Percentiles rank a stretch among this genome's conserved stretches.
Evolutionary conservation across 257 asterid species (phyloP).

Genomic region (Linaria vulgaris): DNA sequence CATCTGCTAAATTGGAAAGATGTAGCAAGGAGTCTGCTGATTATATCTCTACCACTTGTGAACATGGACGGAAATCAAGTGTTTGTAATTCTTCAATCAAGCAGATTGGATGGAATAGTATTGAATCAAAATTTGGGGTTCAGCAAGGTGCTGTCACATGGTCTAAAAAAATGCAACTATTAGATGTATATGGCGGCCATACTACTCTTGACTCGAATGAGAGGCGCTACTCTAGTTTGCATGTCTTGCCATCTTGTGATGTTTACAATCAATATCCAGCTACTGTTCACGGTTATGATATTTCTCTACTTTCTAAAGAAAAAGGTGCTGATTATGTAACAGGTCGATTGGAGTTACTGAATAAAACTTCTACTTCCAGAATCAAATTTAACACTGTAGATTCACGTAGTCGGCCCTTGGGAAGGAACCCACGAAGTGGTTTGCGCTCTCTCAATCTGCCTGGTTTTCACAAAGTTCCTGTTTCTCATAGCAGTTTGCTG

Average conservation of each 20-base stretch:
- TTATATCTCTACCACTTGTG: slow-evolving; percentile 50
- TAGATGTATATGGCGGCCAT: slow-evolving; percentile 49
- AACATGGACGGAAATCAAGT: slow-evolving; percentile 44
- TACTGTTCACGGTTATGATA: slow-evolving; percentile 75
- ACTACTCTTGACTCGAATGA: slow-evolving; percentile 54
- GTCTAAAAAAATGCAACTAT: slow-evolving; percentile 43
- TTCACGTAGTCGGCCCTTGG: slow-evolving; percentile 42
- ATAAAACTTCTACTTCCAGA: slow-evolving; percentile 37
- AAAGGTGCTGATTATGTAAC: slow-evolving; percentile 34
- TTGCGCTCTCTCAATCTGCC: slow-evolving; percentile 64
- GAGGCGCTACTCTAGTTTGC: slow-evolving; percentile 84
- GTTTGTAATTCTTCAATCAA: slow-evolving; percentile 48
- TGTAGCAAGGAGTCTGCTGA: slow-evolving; percentile 47
- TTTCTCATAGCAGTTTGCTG: slow-evolving; percentile 66
- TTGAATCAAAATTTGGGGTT: slow-evolving; percentile 53
- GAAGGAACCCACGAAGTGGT: slow-evolving; percentile 61
- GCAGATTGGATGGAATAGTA: slow-evolving; percentile 43
- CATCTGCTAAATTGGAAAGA: slow-evolving; percentile 55
- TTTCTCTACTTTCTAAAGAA: slow-evolving; percentile 42
- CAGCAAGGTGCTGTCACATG: slow-evolving; percentile 42
- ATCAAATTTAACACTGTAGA: slow-evolving; percentile 41
- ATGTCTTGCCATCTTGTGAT: slow-evolving; percentile 60
- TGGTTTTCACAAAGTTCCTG: slow-evolving; percentile 78
- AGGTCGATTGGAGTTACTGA: slow-evolving; percentile 35
- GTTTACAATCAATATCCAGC: slow-evolving; percentile 78